Conservation (phyloP, 2,329 filamentous ascomycete species). For the Dothistroma pini region DNA sequence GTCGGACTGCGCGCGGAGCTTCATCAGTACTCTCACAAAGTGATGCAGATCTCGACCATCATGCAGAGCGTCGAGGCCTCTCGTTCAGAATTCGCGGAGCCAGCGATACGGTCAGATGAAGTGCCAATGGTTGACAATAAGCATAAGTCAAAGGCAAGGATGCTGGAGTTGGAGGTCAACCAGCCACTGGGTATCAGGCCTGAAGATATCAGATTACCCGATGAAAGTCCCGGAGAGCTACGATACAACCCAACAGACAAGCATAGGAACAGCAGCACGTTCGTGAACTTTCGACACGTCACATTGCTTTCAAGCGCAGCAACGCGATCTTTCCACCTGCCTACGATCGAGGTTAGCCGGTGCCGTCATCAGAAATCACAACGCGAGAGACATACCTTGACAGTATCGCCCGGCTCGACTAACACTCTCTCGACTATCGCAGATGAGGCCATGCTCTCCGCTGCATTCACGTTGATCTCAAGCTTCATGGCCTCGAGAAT, state of each 20-base stretch:
- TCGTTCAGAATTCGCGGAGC: background rate
- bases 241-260: background rate
- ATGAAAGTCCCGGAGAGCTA: background rate
- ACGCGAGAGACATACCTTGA: background rate
- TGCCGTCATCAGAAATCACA: background rate
- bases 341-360: background rate
- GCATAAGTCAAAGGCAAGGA: background rate
- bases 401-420: slow-evolving; percentile 35
- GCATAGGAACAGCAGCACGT: background rate
- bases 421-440: slow-evolving; percentile 41
- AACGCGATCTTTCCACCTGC: background rate
- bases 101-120: background rate
- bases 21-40: slow-evolving; percentile 20
- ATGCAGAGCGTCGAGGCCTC: background rate
- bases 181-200: background rate
- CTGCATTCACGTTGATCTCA: slow-evolving; percentile 44
- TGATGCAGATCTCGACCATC: slow-evolving; percentile 17
- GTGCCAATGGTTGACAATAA: background rate
- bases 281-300: background rate
- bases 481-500: slow-evolving; percentile 49
- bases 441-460: slow-evolving; percentile 29
- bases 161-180: background rate
- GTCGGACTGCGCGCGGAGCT: slow-evolving; percentile 17
- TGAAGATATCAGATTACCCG: background rate
- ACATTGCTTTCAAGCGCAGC: background rate